phyloP scores from a whole-genome alignment of 768 basidiomycete genomes.

The Gautieria morchelliformis region DNA sequence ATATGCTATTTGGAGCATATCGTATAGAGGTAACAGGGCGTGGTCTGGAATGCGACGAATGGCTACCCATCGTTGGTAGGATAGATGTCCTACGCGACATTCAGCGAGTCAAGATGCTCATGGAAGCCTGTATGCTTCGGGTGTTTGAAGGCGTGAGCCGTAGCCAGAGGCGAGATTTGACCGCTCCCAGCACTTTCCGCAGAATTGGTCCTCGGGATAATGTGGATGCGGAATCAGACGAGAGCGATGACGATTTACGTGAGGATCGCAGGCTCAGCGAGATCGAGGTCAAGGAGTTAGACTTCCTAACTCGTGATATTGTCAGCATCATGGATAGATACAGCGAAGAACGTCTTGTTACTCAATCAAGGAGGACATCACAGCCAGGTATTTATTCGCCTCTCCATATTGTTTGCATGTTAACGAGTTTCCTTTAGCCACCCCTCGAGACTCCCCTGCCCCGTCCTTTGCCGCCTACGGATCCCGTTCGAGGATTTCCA shows the following conservation, averaged over 20 bases:
- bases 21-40: constrained; percentile 57
- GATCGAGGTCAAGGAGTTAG: constrained; percentile 69
- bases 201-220: constrained; percentile 5
- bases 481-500: constrained; percentile 50
- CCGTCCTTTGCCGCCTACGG: constrained; percentile 13
- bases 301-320: constrained; percentile 61
- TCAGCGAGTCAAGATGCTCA: constrained; percentile 65
- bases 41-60: constrained; percentile 81
- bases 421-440: constrained; percentile 52
- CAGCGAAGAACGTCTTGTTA: constrained; percentile 50
- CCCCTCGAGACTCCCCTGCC: constrained; percentile 48
- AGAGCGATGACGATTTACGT: constrained; percentile 27
- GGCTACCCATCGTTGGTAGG: constrained; percentile 78
- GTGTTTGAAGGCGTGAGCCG: constrained; percentile 78
- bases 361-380: constrained; percentile 34
- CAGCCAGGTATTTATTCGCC: not conserved
- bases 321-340: constrained; percentile 66
- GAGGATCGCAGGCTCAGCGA: constrained; percentile 45
- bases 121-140: constrained; percentile 79
- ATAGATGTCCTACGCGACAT: constrained; percentile 70
- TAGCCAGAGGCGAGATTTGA: constrained; percentile 27
- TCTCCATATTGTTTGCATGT: not conserved
- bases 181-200: not conserved
- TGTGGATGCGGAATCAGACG: constrained; percentile 42
- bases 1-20: constrained; percentile 86